Percentiles rank a stretch among this genome's conserved stretches.
Conservation (phyloP, 371 early-diverging fungal species). For the Mortierella sp. region DNA sequence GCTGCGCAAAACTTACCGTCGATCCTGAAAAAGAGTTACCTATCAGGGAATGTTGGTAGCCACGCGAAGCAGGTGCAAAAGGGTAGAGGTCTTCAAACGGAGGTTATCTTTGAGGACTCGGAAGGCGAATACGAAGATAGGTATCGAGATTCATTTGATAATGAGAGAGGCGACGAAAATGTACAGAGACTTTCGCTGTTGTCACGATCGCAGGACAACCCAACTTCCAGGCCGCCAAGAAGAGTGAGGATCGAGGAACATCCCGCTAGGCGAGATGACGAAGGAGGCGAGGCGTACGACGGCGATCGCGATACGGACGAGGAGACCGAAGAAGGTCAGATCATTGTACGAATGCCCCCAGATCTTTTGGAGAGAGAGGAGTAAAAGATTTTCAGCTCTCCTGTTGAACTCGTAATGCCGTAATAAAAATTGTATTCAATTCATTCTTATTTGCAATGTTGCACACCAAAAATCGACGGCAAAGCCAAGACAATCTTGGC, state of each 20-base stretch:
- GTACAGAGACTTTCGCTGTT: slow-evolving; percentile 30
- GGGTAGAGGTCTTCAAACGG: slow-evolving; percentile 11
- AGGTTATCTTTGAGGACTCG: slow-evolving; percentile 46
- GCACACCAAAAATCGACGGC: background rate
- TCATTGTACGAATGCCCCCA: slow-evolving; percentile 21
- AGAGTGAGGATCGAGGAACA: slow-evolving; percentile 26
- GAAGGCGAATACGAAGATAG: slow-evolving; percentile 27
- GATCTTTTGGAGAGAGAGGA: slow-evolving; percentile 5
- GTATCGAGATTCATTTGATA: slow-evolving; percentile 12
- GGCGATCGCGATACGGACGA: slow-evolving; percentile 15
- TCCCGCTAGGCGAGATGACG: background rate
- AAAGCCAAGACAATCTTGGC: background rate
- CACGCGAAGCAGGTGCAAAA: background rate
- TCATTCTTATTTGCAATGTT: background rate
- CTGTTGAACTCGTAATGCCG: background rate
- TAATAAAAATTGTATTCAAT: background rate
- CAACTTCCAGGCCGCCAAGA: slow-evolving; percentile 20
- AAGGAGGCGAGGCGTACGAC: slow-evolving; percentile 7
- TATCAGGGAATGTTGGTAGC: slow-evolving; percentile 6
- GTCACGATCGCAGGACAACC: slow-evolving; percentile 26
- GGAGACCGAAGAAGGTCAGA: slow-evolving; percentile 31
- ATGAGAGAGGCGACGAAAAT: slow-evolving; percentile 3
- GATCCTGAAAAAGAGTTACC: slow-evolving; percentile 41
- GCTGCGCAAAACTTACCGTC: slow-evolving; percentile 25
- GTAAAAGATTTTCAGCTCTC: too few relatives aligned